These are phyloP conservation scores for Cutaneotrichosporon sp. DNA, from an alignment of 1,284 basidiomycete genomes.

Conservation along the genomic window DNA sequence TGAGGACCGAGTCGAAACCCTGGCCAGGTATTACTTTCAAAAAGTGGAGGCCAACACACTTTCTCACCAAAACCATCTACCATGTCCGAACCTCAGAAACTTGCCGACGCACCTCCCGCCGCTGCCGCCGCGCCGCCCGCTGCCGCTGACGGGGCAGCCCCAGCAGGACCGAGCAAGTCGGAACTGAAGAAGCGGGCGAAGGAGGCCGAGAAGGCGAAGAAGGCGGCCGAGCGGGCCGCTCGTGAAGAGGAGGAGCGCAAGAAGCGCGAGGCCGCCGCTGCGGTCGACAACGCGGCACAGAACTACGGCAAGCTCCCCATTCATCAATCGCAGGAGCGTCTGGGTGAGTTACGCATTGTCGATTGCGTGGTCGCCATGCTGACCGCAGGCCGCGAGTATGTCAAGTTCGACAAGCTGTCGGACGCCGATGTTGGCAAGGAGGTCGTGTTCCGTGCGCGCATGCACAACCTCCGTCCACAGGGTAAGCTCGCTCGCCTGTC, in stretches of 20 bases:
- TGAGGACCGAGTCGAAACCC: too few species aligned
- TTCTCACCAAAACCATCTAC: too few species aligned
- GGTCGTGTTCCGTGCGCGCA: constrained; percentile 79
- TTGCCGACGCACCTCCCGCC: constrained; percentile 8
- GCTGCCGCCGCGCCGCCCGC: constrained; percentile 10
- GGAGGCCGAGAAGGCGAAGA: constrained; percentile 86
- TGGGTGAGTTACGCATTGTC: constrained; percentile 34
- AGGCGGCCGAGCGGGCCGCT: constrained; percentile 76
- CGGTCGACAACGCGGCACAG: constrained; percentile 72
- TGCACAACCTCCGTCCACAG: constrained; percentile 87
- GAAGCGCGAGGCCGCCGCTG: constrained; percentile 68
- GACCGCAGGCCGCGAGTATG: constrained; percentile 51
- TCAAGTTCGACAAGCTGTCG: constrained; percentile 64
- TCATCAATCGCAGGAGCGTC: constrained; percentile 76
- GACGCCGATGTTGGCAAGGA: constrained; percentile 67
- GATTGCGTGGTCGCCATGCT: too few species aligned
- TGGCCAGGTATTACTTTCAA: too few species aligned
- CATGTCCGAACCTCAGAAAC: constrained; percentile 25
- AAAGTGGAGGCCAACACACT: too few species aligned
- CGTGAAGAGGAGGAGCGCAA: constrained; percentile 71
- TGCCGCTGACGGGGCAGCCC: constrained; percentile 17
- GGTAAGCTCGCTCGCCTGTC: constrained; percentile 52
- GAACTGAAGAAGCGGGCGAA: constrained; percentile 92
- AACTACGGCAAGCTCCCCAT: constrained; percentile 88
- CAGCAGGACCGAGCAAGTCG: constrained; percentile 65